phyloP scores from a whole-genome alignment of 2,329 filamentous ascomycete species.

The Colletotrichum chlorophyti region DNA sequence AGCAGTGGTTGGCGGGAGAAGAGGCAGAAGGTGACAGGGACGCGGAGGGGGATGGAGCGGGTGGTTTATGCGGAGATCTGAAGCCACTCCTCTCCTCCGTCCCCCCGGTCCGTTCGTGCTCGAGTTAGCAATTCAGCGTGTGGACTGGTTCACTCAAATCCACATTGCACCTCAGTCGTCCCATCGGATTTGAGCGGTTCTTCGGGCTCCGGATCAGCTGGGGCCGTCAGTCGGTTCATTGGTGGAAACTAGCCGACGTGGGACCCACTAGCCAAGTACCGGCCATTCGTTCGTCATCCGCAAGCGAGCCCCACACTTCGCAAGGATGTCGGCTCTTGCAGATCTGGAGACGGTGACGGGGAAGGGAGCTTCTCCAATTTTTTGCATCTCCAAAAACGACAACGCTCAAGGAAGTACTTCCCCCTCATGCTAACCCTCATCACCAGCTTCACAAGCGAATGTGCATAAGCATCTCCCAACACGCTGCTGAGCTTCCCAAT shows the following conservation, averaged over 20 bases:
- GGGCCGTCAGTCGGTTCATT: conserved; percentile 4
- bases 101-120: too few relatives aligned
- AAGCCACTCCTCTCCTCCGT: too few relatives aligned
- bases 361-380: conserved; percentile 12
- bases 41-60: not conserved
- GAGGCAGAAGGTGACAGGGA: not conserved
- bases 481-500: not conserved
- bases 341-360: conserved; percentile 6
- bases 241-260: conserved; percentile 8
- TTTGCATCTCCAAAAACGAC: conserved; percentile 13
- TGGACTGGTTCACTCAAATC: too few relatives aligned
- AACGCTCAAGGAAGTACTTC: too few relatives aligned
- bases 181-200: conserved; percentile 27
- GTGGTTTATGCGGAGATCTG: conserved; percentile 17
- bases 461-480: too few relatives aligned
- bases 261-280: conserved; percentile 17
- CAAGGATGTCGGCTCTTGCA: conserved; percentile 1
- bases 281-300: conserved; percentile 1
- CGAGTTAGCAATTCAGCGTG: too few relatives aligned
- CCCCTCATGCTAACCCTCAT: conserved; percentile 18
- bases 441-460: conserved; percentile 18
- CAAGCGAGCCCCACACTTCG: not conserved
- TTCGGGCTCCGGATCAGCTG: conserved; percentile 26
- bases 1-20: not conserved
- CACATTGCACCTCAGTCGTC: too few relatives aligned